Evolutionary conservation across 768 basidiomycete species (phyloP), one percentile per base, ranked within the genome.

Genomic region (Lenzites betulinus): DNA sequence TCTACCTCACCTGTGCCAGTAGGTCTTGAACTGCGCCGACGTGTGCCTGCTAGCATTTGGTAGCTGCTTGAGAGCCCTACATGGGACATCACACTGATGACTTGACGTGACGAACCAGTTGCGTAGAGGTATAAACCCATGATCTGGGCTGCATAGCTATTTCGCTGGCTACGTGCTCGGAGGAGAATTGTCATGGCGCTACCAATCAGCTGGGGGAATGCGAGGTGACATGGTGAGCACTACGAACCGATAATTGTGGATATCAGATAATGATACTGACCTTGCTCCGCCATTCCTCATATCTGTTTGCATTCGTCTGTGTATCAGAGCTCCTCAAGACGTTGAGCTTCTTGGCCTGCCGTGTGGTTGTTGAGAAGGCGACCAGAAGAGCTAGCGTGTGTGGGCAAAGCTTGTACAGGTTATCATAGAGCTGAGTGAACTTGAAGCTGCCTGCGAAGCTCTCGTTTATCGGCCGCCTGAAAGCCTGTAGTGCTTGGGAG

Each of bases 1-100:
- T n/a, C n/a, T n/a, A n/a, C n/a, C n/a, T n/a, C n/a, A n/a, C n/a
- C n/a, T n/a, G n/a, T n/a, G n/a, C n/a, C 35, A 36, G 35, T 7
- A 36, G 35, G 35, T 36, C 13, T n/a, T n/a, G n/a, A n/a, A 36
- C 35, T 36, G 35, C 41, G 41, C 6, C 41, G 11, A 5, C 44
- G 44, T 7, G 44, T 68, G 1, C 66, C 58, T 0, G 69, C 57
- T 26, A 75, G 26, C 26, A 59, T 67, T 3, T 62, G 58, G 54
- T 76, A 77, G 60, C 75, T 75, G 44, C 71, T 69, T 0, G 64
- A 66, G 11, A 74, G 23, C 0, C 75, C 75, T 2, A 75, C 42
- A 23, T 66, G 63, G 2, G 71, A 69, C 2, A 76, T 38, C 11
- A 76, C 68, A 7, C 65, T 48, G 7, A 77, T 71, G 0, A 67